Evolutionary conservation across 768 basidiomycete species (phyloP), one percentile per base, ranked within the genome.

Genomic region (Pleurotus cornucopiae): DNA sequence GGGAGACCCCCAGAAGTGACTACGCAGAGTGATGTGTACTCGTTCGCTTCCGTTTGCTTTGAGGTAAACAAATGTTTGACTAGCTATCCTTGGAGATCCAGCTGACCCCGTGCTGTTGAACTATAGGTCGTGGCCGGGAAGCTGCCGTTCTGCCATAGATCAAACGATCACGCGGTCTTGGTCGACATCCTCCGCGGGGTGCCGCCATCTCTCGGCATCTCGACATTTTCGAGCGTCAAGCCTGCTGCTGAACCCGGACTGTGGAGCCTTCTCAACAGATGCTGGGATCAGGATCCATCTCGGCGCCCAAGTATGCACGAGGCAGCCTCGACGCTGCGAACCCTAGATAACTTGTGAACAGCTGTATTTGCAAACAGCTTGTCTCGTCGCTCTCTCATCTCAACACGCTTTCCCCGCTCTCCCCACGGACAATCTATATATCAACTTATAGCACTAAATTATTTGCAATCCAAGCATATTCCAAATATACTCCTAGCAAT

Each of bases 21-120:
- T 13, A 79, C 73, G 1, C 69, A 65, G 40, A 83, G 78, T 46
- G 84, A 85, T 60, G 80, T 84, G n/a, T 85, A 80, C 55, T 78
- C 82, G 1, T 85, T 82, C 64, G 81, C 72, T 1, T 82, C 77
- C 16, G 76, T 85, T 44, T 83, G 83, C 65, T 71, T 84, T 41
- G 82, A 84, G 74, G 82, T 83, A 46, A 34, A 67, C n/a, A 16
- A 34, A 14, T 25, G 2, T 26, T 30, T 11, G 7, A 34, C 30
- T 11, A 11, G 30, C 30, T 3, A 34, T 34, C 30, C 30, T 34
- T 34, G 11, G 30, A 49, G n/a, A 6, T 25, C 7, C 46, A 48
- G 23, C 5, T 40, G 25, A 37, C 23, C 25, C 6, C 40, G 20
- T 49, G 46, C 53, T 20, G 7, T 6, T 23, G 40, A 1, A 34